Conservation (phyloP, 2,329 filamentous ascomycete species). For the Aciculosporium take region DNA sequence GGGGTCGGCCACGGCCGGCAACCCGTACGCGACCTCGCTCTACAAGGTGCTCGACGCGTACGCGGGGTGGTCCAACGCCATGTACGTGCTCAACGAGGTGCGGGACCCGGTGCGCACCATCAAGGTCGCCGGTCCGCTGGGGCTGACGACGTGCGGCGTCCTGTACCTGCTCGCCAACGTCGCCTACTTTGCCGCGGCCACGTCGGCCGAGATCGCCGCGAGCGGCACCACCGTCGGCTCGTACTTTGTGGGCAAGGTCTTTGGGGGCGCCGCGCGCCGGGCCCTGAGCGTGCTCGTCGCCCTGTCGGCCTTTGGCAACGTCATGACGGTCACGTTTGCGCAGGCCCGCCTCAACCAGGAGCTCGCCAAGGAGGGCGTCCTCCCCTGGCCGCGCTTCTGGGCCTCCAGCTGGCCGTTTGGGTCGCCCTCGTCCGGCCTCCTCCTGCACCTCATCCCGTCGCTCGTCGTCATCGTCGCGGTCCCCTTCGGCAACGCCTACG, state of each 20-base stretch:
- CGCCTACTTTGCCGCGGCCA: slow-evolving; percentile 49
- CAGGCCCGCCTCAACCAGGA: slow-evolving; percentile 48
- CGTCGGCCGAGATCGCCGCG: slow-evolving; percentile 40
- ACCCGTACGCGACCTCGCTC: slow-evolving; percentile 42
- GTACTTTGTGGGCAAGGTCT: slow-evolving; percentile 47
- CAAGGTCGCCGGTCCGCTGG: slow-evolving; percentile 40
- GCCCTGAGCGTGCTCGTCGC: slow-evolving; percentile 43
- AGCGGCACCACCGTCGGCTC: slow-evolving; percentile 47
- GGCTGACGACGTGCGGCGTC: slow-evolving; percentile 42
- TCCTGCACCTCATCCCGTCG: slow-evolving; percentile 3
- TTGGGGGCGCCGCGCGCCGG: slow-evolving; percentile 37
- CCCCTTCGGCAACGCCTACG: slow-evolving; percentile 53
- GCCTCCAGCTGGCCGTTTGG: slow-evolving; percentile 55
- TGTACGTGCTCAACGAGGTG: slow-evolving; percentile 46
- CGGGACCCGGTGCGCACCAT: slow-evolving; percentile 40
- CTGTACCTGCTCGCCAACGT: slow-evolving; percentile 51
- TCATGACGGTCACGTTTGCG: slow-evolving; percentile 45
- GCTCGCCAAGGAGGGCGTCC: slow-evolving; percentile 53
- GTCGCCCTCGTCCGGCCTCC: slow-evolving; percentile 37
- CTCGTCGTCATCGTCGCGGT: slow-evolving; percentile 51
- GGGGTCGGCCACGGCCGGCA: slow-evolving; percentile 15
- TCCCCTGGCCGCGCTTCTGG: slow-evolving; percentile 53
- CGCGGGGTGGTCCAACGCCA: slow-evolving; percentile 50
- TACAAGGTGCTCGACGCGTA: slow-evolving; percentile 47
- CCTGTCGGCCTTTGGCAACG: slow-evolving; percentile 46